phyloP scores from a whole-genome alignment of 2,329 filamentous ascomycete species.

The Fusarium subglutinans region DNA sequence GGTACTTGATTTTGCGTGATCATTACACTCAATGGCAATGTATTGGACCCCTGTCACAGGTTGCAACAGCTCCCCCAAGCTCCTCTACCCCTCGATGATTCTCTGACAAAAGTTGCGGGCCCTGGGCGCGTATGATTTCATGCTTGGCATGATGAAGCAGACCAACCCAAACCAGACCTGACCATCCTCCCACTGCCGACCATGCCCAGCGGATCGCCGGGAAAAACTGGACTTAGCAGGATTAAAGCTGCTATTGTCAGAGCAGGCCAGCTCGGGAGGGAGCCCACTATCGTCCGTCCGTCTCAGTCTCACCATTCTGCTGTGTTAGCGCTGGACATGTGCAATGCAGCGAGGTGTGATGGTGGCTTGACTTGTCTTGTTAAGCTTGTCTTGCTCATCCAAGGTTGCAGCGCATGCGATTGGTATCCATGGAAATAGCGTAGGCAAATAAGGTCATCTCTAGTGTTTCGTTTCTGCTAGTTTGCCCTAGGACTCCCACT shows the following conservation, averaged over 20 bases:
- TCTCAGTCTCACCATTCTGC: conserved; percentile 4
- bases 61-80: conserved; percentile 27
- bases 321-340: conserved; percentile 23
- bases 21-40: conserved; percentile 9
- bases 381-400: conserved; percentile 8
- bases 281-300: not conserved
- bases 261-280: conserved; percentile 16
- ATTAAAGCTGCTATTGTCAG: conserved; percentile 10
- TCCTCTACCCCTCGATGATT: conserved; percentile 34
- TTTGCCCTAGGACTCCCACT: conserved; percentile 18
- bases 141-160: conserved; percentile 35
- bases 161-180: not conserved
- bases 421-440: conserved; percentile 15
- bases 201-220: conserved; percentile 11
- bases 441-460: conserved; percentile 9
- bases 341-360: not conserved
- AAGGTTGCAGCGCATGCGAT: conserved; percentile 1
- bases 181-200: conserved; percentile 8
- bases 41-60: conserved; percentile 32
- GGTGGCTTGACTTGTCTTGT: conserved; percentile 8
- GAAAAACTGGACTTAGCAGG: conserved; percentile 15
- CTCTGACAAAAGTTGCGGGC: conserved; percentile 26
- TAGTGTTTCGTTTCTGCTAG: conserved; percentile 31
- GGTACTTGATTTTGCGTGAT: conserved; percentile 28
- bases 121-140: conserved; percentile 40